These are phyloP conservation scores for Pochonia chlamydosporia DNA, from an alignment of 2,329 filamentous ascomycete species.

Conservation along the genomic window DNA sequence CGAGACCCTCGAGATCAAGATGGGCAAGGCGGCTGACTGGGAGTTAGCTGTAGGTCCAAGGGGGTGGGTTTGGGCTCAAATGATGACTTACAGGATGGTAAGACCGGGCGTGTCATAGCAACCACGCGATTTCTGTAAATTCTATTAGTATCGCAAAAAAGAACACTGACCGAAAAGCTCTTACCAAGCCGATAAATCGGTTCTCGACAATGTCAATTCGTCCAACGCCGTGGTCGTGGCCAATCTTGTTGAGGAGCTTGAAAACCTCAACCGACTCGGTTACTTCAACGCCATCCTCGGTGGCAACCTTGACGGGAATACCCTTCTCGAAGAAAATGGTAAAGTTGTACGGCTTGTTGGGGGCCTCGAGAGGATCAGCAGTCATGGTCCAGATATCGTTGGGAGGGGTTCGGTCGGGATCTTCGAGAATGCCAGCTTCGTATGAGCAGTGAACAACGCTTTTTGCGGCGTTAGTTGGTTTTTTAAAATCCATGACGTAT, in stretches of 20 bases:
- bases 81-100: slow-evolving; percentile 15
- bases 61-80: too few relatives aligned
- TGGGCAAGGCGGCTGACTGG: slow-evolving; percentile 25
- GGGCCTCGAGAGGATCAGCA: slow-evolving; percentile 53
- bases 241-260: slow-evolving; percentile 57
- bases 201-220: slow-evolving; percentile 54
- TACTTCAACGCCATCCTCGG: slow-evolving; percentile 31
- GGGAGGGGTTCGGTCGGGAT: background rate
- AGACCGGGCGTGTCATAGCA: slow-evolving; percentile 15
- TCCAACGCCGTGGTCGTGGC: slow-evolving; percentile 54
- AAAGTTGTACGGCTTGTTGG: slow-evolving; percentile 59
- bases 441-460: too few relatives aligned
- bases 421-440: background rate
- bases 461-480: too few relatives aligned
- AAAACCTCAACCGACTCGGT: slow-evolving; percentile 59
- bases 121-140: too few relatives aligned
- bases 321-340: slow-evolving; percentile 62
- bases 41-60: too few relatives aligned
- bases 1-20: slow-evolving; percentile 48
- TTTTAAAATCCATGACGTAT: too few relatives aligned
- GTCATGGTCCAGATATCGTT: background rate
- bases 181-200: slow-evolving; percentile 20
- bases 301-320: slow-evolving; percentile 57
- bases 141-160: too few relatives aligned
- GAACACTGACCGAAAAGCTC: too few relatives aligned